These are phyloP conservation scores for Plasmodium chabaudi DNA, from an alignment of 169 alveolate genomes.

Conservation along the genomic window DNA sequence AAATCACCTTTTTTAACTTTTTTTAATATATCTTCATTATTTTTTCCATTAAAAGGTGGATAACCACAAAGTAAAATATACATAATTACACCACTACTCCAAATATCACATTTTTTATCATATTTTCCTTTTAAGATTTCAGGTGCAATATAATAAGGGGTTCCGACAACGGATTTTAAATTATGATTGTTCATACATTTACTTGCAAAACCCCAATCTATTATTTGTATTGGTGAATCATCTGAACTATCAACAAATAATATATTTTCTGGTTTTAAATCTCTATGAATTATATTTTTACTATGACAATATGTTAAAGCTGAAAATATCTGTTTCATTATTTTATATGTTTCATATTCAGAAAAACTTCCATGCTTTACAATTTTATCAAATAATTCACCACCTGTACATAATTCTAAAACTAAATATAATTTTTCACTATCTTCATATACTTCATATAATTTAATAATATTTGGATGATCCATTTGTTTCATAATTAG, in stretches of 20 bases:
- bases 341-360: slow-evolving; percentile 92
- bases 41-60: slow-evolving; percentile 91
- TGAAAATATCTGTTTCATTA: slow-evolving; percentile 94
- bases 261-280: slow-evolving; percentile 97
- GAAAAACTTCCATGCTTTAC: slow-evolving; percentile 90
- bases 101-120: slow-evolving; percentile 95
- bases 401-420: slow-evolving; percentile 95
- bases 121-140: slow-evolving; percentile 94
- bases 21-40: slow-evolving; percentile 89
- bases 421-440: slow-evolving; percentile 91
- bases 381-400: slow-evolving; percentile 97
- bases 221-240: slow-evolving; percentile 92
- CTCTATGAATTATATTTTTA: slow-evolving; percentile 95
- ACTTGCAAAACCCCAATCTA: slow-evolving; percentile 95
- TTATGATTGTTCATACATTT: slow-evolving; percentile 90
- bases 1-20: slow-evolving; percentile 89
- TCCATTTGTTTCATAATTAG: slow-evolving; percentile 92
- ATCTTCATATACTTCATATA: slow-evolving; percentile 94
- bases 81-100: slow-evolving; percentile 95
- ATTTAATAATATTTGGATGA: slow-evolving; percentile 93
- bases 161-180: slow-evolving; percentile 91
- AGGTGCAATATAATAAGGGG: slow-evolving; percentile 98
- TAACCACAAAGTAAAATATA: slow-evolving; percentile 86
- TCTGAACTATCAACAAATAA: slow-evolving; percentile 90
- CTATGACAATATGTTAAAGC: slow-evolving; percentile 95